Percentiles rank a stretch among this genome's conserved stretches.
These are phyloP conservation scores for Trichoderma polysporum DNA, from an alignment of 2,329 filamentous ascomycete genomes.

Conservation along the genomic window DNA sequence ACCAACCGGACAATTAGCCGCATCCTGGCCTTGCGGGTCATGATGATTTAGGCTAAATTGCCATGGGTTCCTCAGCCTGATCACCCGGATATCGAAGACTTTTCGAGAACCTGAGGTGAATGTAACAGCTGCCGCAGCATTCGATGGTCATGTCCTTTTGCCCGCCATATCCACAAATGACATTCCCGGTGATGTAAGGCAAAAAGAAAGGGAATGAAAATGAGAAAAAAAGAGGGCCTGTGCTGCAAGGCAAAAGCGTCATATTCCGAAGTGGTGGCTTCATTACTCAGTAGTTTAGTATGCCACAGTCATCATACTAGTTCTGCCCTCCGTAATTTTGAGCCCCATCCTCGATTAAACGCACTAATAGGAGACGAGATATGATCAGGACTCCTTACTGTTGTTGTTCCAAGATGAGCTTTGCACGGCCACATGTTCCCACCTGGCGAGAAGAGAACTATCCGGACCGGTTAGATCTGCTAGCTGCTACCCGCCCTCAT, in stretches of 20 bases:
- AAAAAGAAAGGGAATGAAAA: no score
- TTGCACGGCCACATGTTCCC: background rate
- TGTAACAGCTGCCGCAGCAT: background rate
- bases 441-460: background rate
- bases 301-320: background rate
- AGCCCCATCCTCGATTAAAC: background rate
- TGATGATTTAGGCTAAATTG: conserved; percentile 16
- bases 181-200: background rate
- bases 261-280: background rate
- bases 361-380: conserved; percentile 12
- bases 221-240: background rate
- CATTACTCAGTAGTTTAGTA: background rate
- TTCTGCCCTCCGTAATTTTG: background rate
- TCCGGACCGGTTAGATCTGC: conserved; percentile 18
- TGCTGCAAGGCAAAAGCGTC: background rate
- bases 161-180: conserved; percentile 8
- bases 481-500: conserved; percentile 17
- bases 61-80: conserved; percentile 9
- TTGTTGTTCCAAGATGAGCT: background rate
- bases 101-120: background rate
- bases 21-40: conserved; percentile 5
- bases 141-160: background rate
- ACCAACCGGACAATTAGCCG: conserved; percentile 21
- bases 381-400: background rate
- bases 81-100: conserved; percentile 17